Evolutionary conservation across 2,329 filamentous ascomycete species (phyloP).

Genomic region (Tothia fuscella): DNA sequence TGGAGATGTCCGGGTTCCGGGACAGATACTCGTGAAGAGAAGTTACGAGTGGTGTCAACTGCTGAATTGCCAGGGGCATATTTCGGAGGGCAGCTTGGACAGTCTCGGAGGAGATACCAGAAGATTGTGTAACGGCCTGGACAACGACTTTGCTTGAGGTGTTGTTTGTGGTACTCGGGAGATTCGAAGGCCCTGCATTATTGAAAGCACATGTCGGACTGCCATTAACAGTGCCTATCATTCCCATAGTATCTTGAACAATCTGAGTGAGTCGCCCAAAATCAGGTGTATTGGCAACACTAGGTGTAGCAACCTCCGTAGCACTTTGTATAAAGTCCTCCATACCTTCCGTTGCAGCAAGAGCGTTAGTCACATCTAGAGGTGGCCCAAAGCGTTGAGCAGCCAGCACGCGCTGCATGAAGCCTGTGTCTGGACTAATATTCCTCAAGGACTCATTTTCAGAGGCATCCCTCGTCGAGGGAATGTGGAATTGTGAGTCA

Average conservation of each 20-base stretch:
- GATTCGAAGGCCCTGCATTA: not conserved
- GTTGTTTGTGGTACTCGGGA: not conserved
- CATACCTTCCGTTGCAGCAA: slow-evolving; percentile 12
- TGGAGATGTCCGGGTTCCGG: slow-evolving; percentile 27
- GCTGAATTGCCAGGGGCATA: slow-evolving; percentile 11
- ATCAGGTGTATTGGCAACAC: slow-evolving; percentile 28
- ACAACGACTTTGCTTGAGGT: too few relatives aligned
- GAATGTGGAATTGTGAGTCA: slow-evolving; percentile 11
- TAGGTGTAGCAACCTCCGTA: slow-evolving; percentile 37
- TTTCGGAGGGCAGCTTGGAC: slow-evolving; percentile 1
- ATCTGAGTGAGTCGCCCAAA: slow-evolving; percentile 12
- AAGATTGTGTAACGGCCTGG: too few relatives aligned
- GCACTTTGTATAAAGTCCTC: slow-evolving; percentile 33
- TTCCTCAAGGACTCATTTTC: not conserved
- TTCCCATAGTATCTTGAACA: slow-evolving; percentile 3
- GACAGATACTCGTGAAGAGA: slow-evolving; percentile 25
- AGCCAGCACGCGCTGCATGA: slow-evolving; percentile 8
- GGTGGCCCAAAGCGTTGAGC: slow-evolving; percentile 2
- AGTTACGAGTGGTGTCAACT: slow-evolving; percentile 21
- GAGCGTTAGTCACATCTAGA: not conserved
- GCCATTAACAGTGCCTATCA: not conserved
- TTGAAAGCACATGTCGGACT: too few relatives aligned
- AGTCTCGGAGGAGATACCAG: not conserved
- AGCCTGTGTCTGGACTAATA: slow-evolving; percentile 4
- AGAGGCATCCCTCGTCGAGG: slow-evolving; percentile 7